Percentiles rank a stretch among this genome's conserved stretches.
phyloP scores from a whole-genome alignment of 2,329 filamentous ascomycete species.

The Aspergillus persii region DNA sequence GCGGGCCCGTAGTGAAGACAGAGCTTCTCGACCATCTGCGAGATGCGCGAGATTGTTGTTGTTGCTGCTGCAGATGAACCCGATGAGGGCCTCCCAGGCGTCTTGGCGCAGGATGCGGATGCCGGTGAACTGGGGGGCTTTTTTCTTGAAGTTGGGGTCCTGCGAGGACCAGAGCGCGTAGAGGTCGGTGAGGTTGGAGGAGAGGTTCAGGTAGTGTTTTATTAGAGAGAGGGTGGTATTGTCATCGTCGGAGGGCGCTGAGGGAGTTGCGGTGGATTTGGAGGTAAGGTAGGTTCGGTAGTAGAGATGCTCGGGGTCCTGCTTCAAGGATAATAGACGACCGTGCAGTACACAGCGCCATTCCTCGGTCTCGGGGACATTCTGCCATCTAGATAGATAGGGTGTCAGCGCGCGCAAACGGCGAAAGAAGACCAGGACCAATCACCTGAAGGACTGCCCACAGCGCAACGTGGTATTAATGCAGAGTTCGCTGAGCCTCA shows the following conservation, averaged over 20 bases:
- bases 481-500: slow-evolving; percentile 80
- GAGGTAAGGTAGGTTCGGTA: slow-evolving; percentile 68
- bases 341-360: slow-evolving; percentile 90
- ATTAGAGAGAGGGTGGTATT: slow-evolving; percentile 75
- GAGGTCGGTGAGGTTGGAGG: slow-evolving; percentile 69
- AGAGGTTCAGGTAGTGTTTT: slow-evolving; percentile 82
- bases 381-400: slow-evolving; percentile 67
- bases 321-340: slow-evolving; percentile 78
- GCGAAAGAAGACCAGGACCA: not conserved
- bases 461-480: slow-evolving; percentile 93
- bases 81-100: slow-evolving; percentile 89
- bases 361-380: slow-evolving; percentile 67
- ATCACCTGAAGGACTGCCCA: slow-evolving; percentile 81
- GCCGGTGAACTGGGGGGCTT: slow-evolving; percentile 82
- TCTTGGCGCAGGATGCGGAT: slow-evolving; percentile 92
- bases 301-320: slow-evolving; percentile 74
- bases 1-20: slow-evolving; percentile 80
- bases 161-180: slow-evolving; percentile 84
- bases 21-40: slow-evolving; percentile 93
- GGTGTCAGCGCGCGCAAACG: not conserved
- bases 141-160: slow-evolving; percentile 84
- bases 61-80: slow-evolving; percentile 98
- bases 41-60: slow-evolving; percentile 97
- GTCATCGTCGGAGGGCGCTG: slow-evolving; percentile 48
- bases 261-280: slow-evolving; percentile 7